Evolutionary conservation across 2,329 filamentous ascomycete species (phyloP).

Genomic region (Microcyclospora pomicola): DNA sequence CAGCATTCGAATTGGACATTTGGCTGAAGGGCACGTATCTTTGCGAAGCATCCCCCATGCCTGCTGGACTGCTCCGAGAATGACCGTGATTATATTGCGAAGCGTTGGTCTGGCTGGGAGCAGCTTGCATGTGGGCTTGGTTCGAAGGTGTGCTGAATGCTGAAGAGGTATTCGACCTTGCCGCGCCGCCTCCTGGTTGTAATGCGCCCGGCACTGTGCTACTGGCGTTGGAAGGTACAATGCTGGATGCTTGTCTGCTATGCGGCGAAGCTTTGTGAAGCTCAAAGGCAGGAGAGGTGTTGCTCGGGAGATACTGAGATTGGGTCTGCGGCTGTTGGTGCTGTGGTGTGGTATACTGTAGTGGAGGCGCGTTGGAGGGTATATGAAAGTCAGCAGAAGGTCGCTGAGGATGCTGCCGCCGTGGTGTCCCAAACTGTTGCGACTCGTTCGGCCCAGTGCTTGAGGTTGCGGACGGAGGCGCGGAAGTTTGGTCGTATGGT

Average conservation of each 20-base stretch:
- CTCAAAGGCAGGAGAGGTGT: constrained; percentile 41
- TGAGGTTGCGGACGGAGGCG: constrained; percentile 12
- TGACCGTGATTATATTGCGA: constrained; percentile 59
- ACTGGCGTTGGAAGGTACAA: constrained; percentile 15
- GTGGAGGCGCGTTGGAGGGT: constrained; percentile 6
- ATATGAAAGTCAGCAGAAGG: constrained; percentile 7
- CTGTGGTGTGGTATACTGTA: constrained; percentile 11
- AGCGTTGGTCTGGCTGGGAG: constrained; percentile 35
- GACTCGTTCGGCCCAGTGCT: constrained; percentile 1
- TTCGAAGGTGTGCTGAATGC: constrained; percentile 34
- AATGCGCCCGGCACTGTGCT: constrained; percentile 44
- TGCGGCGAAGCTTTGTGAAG: constrained; percentile 39
- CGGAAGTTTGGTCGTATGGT: neutral
- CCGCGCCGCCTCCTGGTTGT: constrained; percentile 39
- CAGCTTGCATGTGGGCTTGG: neutral
- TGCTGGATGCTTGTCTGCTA: constrained; percentile 11
- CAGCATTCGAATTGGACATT: constrained; percentile 43
- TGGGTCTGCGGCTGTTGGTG: constrained; percentile 34
- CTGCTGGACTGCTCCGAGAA: constrained; percentile 70
- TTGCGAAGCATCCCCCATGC: constrained; percentile 29
- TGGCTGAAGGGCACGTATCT: constrained; percentile 50
- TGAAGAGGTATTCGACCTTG: constrained; percentile 38
- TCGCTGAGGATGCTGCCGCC: constrained; percentile 5
- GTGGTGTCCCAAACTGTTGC: constrained; percentile 6
- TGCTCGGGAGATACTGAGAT: constrained; percentile 31